Conservation (phyloP, 208 protist genomes). For the Acanthamoeba healyi region DNA sequence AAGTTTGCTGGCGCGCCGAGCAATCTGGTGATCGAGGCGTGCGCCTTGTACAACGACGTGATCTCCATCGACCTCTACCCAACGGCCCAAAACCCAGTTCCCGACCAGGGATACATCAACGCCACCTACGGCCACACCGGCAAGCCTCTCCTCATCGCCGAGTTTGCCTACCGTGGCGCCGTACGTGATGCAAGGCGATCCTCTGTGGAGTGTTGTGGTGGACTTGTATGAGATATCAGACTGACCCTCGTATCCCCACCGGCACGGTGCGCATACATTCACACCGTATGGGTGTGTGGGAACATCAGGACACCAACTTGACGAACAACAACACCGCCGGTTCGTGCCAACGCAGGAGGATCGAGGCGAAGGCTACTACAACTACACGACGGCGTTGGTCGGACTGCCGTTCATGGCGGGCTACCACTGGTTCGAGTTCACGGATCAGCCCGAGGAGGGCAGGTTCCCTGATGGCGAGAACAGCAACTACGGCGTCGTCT, state of each 20-base stretch:
- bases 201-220: too few relatives aligned
- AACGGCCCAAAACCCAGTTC: background rate
- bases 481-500: background rate
- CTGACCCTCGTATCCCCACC: too few relatives aligned
- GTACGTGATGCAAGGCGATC: too few relatives aligned
- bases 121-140: background rate
- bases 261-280: too few relatives aligned
- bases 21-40: background rate
- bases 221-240: too few relatives aligned
- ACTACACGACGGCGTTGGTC: background rate
- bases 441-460: background rate
- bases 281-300: too few relatives aligned
- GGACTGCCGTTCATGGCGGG: background rate
- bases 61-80: slow-evolving; percentile 10
- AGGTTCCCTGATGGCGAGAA: background rate
- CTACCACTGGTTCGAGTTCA: background rate
- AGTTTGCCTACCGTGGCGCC: background rate
- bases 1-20: background rate
- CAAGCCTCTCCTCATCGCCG: background rate
- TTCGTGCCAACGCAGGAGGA: background rate
- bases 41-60: background rate
- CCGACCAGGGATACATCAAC: background rate
- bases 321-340: background rate
- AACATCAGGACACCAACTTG: background rate
- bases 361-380: background rate